Base-by-base conservation (phyloP, 2,329 filamentous ascomycete genomes). In the Exophiala oligosperma region DNA sequence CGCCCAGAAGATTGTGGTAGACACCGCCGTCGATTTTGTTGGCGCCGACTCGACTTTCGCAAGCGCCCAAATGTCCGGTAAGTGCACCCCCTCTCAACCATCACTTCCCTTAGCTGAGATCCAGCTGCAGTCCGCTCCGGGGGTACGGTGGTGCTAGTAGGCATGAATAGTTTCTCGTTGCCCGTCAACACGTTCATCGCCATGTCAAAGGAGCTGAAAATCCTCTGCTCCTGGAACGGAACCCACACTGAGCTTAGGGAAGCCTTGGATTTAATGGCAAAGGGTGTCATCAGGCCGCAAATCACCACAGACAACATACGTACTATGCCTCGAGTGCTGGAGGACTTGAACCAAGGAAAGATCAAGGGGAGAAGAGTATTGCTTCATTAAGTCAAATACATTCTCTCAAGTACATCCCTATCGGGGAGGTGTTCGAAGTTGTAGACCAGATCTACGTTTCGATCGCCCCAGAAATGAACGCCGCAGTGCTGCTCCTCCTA, bases 281-380 rank as follows among this genome's bases (percentile, higher is more conserved):
- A 38, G 29, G 54, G 54, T 11, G 32, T 44, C n/a, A 24, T 57
- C n/a, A 24, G 11, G 21, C 54, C 54, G 14, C 48, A 47, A 23
- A 49, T 57, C 32, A 41, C 12, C 21, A 46, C 23, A 29, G 54
- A 41, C 38, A 47, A 35, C 14, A 37, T 57, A 6, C 7, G 35
- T 14, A 43, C 51, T 28, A 28, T 57, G 4, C 48, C 48, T n/a
- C 3, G 47, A 26, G 29, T 52, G 9, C 28, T 57, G 24, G 26
- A 57, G 23, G 29, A 52, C 14, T 28, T 57, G n/a, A 38, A 57
- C 21, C 32, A 37, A 14, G 54, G 54, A 21, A 57, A 57, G 41
- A 43, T 57, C 24, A 52, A 52, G 24, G 51, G 54, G 14, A 32
- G 54, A 8, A 52, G 51, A 32, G 54, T 43, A 3, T 48, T 57